Percentiles rank a stretch among this genome's conserved stretches.
Conservation (phyloP, 148 eudicot genomes). For the Rhododendron williamsianum region DNA sequence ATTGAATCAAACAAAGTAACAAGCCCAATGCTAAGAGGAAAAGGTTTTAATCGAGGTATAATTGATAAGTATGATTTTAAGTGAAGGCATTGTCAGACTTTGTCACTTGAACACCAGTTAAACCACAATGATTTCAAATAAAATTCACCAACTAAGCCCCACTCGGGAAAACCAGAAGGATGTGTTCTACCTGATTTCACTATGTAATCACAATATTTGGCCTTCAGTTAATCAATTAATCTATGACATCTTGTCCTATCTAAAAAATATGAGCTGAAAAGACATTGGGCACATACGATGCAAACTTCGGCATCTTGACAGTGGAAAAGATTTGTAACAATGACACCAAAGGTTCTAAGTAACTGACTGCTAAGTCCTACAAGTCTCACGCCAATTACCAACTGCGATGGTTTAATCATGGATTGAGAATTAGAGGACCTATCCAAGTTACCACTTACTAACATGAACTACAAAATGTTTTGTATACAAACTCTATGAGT, state of each 20-base stretch:
- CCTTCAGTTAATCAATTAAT: background rate
- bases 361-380: background rate
- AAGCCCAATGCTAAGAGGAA: background rate
- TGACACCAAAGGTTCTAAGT: background rate
- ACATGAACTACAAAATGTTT: background rate
- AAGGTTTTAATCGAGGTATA: background rate
- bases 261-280: background rate
- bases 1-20: background rate
- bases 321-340: background rate
- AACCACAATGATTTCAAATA: background rate
- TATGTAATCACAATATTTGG: background rate
- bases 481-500: background rate
- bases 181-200: background rate
- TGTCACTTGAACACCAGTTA: background rate
- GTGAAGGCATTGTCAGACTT: background rate
- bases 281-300: background rate
- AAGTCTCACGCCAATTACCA: background rate
- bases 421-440: background rate
- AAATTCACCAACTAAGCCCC: background rate
- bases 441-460: background rate
- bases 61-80: background rate
- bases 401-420: background rate
- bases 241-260: background rate
- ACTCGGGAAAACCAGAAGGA: background rate
- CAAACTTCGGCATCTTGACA: background rate